A percentile compares a stretch with the other conserved stretches of the same genome.
Evolutionary conservation across 2,329 filamentous ascomycete genomes (phyloP).

Genomic region (Sporothrix brasiliensis): DNA sequence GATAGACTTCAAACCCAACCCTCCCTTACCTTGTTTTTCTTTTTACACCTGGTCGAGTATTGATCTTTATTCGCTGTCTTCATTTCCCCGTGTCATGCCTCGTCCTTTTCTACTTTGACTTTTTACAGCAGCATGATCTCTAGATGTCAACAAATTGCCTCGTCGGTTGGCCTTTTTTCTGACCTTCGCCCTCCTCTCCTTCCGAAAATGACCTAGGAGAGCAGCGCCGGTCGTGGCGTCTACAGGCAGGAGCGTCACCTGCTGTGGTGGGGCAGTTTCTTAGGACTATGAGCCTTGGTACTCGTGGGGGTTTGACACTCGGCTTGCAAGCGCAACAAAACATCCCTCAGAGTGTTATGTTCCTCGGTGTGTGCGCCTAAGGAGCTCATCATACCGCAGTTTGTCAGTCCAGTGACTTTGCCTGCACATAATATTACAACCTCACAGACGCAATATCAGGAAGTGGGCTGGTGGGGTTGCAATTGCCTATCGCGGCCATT

Average conservation of each 20-base stretch:
- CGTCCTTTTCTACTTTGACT: neutral
- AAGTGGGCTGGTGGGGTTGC: neutral
- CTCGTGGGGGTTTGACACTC: conserved; percentile 9
- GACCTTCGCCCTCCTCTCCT: conserved; percentile 8
- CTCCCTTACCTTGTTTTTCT: neutral
- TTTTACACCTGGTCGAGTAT: neutral
- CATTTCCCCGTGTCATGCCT: neutral
- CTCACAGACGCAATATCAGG: neutral
- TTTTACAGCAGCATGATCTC: neutral
- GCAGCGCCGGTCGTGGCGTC: neutral
- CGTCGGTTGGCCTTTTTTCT: conserved; percentile 4
- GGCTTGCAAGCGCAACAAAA: neutral
- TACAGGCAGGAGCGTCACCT: conserved; percentile 3
- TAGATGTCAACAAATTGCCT: conserved; percentile 24
- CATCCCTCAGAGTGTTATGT: neutral
- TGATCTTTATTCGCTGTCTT: neutral
- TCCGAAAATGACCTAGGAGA: conserved; percentile 20
- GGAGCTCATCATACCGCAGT: neutral
- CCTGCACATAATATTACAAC: neutral
- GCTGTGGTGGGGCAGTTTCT: neutral
- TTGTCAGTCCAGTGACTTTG: neutral
- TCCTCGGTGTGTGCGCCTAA: conserved; percentile 3
- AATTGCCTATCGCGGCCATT: conserved; percentile 20
- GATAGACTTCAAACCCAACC: conserved; percentile 5
- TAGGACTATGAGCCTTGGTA: neutral